Evolutionary conservation across 352 stramenopile species (phyloP), one percentile per base, ranked within the genome.

Genomic region (Globisporangium rhizosaccharum): DNA sequence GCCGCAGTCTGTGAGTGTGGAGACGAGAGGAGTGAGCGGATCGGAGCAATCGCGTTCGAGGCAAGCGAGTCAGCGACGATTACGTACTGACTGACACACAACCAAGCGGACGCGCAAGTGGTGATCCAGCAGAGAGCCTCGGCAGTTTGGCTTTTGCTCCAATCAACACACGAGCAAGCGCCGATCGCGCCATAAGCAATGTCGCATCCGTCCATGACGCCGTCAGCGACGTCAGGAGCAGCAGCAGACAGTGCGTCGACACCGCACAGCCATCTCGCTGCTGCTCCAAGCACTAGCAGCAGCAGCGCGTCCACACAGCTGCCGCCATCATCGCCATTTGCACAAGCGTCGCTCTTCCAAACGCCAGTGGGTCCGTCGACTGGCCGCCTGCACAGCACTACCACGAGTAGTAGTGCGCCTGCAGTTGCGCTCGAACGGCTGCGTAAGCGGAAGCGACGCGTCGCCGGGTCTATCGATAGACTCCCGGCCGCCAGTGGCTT

Each of bases 401-500:
- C n/a, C 14, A 46, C 11, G 11, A 46, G 41, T 14, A 46, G 12
- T 15, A 46, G 18, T 14, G 51, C 28, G 14, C 37, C 53, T 44
- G 59, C n/a, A 36, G 45, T 46, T 15, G 44, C 46, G 33, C 51
- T 58, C 33, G 53, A 67, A 8, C 54, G 56, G 47, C 61, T 55
- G 25, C 72, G 60, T 60, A 85, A 85, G 53, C 69, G 75, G 12
- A 72, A 74, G 37, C 62, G 75, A 28, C 63, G 73, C 57, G 61
- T 77, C n/a, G 55, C 64, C 18, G 69, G 59, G 4, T 72, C 76
- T 49, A 66, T 76, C 51, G 69, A 67, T n/a, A 66, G 65, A 39
- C 57, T 45, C 11, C n/a, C n/a, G 14, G 47, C 20, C 25, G 47
- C 20, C 25, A 12, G 46, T n/a, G 28, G 49, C 30, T 49, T 33